A percentile compares a stretch with the other conserved stretches of the same genome.
These are phyloP conservation scores for Emydomyces testavorans DNA, from an alignment of 2,329 filamentous ascomycete genomes.

Conservation along the genomic window DNA sequence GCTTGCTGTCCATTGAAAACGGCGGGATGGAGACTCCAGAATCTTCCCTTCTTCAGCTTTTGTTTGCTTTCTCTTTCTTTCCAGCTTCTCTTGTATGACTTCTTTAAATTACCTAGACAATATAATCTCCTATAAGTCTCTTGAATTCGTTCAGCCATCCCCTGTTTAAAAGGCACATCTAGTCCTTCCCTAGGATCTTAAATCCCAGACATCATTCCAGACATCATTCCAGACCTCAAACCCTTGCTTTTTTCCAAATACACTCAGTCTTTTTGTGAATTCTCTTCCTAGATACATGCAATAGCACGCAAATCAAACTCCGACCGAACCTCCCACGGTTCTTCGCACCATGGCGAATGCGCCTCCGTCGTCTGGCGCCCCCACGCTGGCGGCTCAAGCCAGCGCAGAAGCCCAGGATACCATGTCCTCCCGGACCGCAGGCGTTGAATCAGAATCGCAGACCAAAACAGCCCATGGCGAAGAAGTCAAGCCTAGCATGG, in stretches of 20 bases:
- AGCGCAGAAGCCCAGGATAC: slow-evolving; percentile 3
- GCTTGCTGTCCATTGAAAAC: background rate
- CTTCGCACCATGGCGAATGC: slow-evolving; percentile 4
- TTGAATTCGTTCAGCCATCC: no score
- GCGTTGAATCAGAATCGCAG: background rate
- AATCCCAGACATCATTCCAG: no score
- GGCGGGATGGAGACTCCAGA: background rate
- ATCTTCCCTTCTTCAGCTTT: background rate
- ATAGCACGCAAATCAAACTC: no score
- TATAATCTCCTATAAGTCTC: no score
- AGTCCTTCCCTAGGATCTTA: no score
- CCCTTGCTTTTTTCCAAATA: no score
- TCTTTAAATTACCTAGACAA: no score
- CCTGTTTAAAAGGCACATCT: no score
- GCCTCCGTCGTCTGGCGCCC: slow-evolving; percentile 5
- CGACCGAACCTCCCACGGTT: background rate
- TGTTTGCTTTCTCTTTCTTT: background rate
- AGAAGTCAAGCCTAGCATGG: slow-evolving; percentile 12
- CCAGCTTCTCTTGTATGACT: background rate
- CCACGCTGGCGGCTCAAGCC: background rate
- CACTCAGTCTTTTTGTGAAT: background rate
- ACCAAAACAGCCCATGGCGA: slow-evolving; percentile 5
- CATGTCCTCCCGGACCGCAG: background rate
- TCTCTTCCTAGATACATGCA: background rate
- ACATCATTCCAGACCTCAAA: no score